Conservation (phyloP, 2,329 filamentous ascomycete genomes). For the Nakataea oryzae region DNA sequence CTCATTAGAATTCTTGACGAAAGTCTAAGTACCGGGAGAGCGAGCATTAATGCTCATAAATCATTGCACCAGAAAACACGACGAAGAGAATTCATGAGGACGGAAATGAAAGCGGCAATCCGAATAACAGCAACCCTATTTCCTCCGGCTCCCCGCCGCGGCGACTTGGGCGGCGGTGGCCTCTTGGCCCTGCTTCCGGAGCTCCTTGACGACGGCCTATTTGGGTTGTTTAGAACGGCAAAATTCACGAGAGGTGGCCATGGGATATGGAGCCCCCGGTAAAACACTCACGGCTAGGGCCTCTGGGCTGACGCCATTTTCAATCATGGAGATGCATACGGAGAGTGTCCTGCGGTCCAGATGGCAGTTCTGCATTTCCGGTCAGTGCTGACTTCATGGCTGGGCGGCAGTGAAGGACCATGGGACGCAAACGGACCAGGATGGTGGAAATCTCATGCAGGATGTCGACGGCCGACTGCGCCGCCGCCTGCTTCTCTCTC, state of each 20-base stretch:
- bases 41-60: neutral
- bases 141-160: slow-evolving; percentile 9
- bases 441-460: slow-evolving; percentile 81
- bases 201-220: slow-evolving; percentile 49
- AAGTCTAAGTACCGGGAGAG: too few species aligned
- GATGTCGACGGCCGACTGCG: slow-evolving; percentile 74
- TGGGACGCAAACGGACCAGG: slow-evolving; percentile 47
- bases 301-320: slow-evolving; percentile 94
- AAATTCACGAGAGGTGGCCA: neutral
- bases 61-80: neutral
- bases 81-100: neutral
- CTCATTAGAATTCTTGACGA: neutral
- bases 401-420: neutral
- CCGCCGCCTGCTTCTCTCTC: slow-evolving; percentile 60
- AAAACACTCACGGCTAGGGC: slow-evolving; percentile 66
- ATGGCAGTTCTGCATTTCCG: slow-evolving; percentile 65
- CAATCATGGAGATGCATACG: slow-evolving; percentile 91
- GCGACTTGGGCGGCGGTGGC: slow-evolving; percentile 27
- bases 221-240: neutral
- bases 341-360: slow-evolving; percentile 85
- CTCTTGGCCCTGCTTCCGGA: slow-evolving; percentile 45
- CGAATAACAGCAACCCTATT: slow-evolving; percentile 4
- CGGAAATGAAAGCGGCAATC: neutral
- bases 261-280: neutral
- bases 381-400: neutral